Evolutionary conservation across 352 stramenopile genomes (phyloP), one percentile per base, ranked within the genome.

Genomic region (Ophiocytium majus): DNA sequence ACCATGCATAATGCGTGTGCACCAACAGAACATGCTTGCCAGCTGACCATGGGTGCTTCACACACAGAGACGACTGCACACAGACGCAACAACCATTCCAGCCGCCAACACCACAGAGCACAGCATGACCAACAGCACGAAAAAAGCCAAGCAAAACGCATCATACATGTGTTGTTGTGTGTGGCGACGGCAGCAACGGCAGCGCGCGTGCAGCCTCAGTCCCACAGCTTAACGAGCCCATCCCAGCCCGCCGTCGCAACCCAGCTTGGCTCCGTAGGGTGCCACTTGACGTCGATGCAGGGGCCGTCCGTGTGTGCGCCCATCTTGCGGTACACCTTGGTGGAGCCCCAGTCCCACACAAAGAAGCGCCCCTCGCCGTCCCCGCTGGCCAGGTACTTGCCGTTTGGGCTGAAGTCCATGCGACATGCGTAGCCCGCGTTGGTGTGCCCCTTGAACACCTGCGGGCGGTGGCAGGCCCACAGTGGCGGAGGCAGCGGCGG

Each of bases 281-380:
- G 97, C 97, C 97, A 99, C 9, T 94, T 91, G 35, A 90, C 91
- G 10, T 95, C 96, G 90, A 99, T 98, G 83, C 93, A 96, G 34
- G 97, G 96, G 0, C 96, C 96, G 32, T 93, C 93, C 80, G 97
- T 93, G 90, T 99, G 97, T 0, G 85, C 85, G 76, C 78, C 66
- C n/a, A 87, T 23, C 64, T 88, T 88, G 14, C 85, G 66, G 57
- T 88, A 91, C 87, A 96, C 91, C 87, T 97, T 97, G 80, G 93
- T 97, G 71, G 92, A 94, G 84, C 98, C 99, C 93, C 96, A 99
- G 90, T 99, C 97, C 97, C 97, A 99, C 90, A 99, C 96, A 80
- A 94, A 97, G n/a, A 99, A 83, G 81, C 96, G 97, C 76, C 97
- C 97, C 84, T 98, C 94, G 32, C 95, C 95, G 89, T 99, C 97